Base-by-base conservation (phyloP, 805 yeast species). In the Priceomyces medius region DNA sequence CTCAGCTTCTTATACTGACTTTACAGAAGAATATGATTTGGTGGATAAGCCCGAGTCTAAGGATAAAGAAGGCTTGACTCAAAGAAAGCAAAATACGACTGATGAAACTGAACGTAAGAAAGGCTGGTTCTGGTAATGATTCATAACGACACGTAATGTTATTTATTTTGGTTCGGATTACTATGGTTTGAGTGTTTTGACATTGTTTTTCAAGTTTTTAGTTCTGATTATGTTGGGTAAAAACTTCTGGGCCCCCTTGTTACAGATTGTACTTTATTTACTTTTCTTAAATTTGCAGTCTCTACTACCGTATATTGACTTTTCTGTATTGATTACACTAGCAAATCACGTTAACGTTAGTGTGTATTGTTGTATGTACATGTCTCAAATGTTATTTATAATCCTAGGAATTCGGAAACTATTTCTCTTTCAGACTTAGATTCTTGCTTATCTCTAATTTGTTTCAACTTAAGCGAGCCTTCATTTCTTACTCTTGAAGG, bases 21-120 rank as follows among this genome's bases (percentile, higher is more conserved):
- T 46, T 8, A 44, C 37, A 10, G 60, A 58, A 4, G 81, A 71
- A 26, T 76, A 67, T 56, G 80, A 75, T 42, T 56, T 77, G 20
- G 75, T 77, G 32, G 75, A 68, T 28, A 52, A 54, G 18, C 53
- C 59, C 4, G 17, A 21, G 4, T 20, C 43, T 7, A 35, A 32
- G 31, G 21, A 32, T 7, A 37, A 31, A 31, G 27, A 35, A 12
- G 45, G 33, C 9, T 31, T 42, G 12, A 37, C 41, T 4, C 44
- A 38, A 20, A 39, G 43, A 19, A 39, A 18, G 20, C 26, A 23
- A 10, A 20, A 21, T 13, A 17, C 28, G 3, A 10, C 32, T 9
- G 8, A 13, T 13, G 40, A 24, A 13, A 42, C 29, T 27, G 34
- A 23, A 20, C 10, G 19, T 23, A 48, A 40, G 31, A 51, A 41